Evolutionary conservation across 2,329 filamentous ascomycete species (phyloP).

Genomic region (Pezicula carpinea): DNA sequence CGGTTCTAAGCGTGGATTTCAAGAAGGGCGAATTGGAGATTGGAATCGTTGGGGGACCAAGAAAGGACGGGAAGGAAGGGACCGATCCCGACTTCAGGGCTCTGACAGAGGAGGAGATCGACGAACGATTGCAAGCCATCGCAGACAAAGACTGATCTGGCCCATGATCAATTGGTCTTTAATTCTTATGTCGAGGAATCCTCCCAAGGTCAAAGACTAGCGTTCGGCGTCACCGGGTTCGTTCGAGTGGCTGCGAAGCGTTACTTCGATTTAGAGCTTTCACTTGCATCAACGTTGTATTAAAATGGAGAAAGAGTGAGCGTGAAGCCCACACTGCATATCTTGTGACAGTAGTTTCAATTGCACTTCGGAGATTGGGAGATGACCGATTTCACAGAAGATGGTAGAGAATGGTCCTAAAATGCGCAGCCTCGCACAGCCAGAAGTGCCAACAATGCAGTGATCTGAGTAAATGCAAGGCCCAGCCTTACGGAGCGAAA

Average conservation of each 20-base stretch:
- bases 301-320: slow-evolving; percentile 14
- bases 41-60: slow-evolving; percentile 89
- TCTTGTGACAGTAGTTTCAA: slow-evolving; percentile 19
- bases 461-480: slow-evolving; percentile 12
- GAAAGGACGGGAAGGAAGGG: slow-evolving; percentile 76
- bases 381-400: background rate
- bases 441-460: slow-evolving; percentile 6
- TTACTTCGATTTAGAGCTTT: slow-evolving; percentile 6
- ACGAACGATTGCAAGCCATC: slow-evolving; percentile 95
- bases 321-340: slow-evolving; percentile 16
- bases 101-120: slow-evolving; percentile 95
- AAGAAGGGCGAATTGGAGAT: slow-evolving; percentile 99
- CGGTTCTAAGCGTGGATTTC: slow-evolving; percentile 96
- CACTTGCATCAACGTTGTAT: slow-evolving; percentile 15
- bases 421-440: slow-evolving; percentile 13
- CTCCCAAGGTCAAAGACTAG: slow-evolving; percentile 6
- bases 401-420: background rate
- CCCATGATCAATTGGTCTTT: background rate
- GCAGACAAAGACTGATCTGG: slow-evolving; percentile 83
- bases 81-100: slow-evolving; percentile 76
- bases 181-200: background rate
- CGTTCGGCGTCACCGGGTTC: slow-evolving; percentile 22
- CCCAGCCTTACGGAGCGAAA: slow-evolving; percentile 9
- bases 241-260: slow-evolving; percentile 7
- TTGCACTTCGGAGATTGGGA: slow-evolving; percentile 4